These are phyloP conservation scores for Zygosaccharomyces pseudobailii DNA, from an alignment of 1,139 yeast species.

Conservation along the genomic window DNA sequence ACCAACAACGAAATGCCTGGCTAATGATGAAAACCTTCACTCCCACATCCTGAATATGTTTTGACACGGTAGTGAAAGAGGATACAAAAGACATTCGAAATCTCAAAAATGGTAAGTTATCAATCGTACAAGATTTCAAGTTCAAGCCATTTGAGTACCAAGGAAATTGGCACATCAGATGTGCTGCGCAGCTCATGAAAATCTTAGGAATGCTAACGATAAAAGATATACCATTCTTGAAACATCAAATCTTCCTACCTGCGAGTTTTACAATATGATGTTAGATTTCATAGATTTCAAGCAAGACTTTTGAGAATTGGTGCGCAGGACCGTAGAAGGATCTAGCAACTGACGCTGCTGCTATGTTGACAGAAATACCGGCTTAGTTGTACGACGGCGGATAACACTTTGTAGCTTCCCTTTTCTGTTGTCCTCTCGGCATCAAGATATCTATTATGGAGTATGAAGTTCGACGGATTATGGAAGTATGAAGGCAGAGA, in stretches of 20 bases:
- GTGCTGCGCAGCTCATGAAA: constrained; percentile 58
- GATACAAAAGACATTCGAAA: constrained; percentile 1
- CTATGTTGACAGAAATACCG: background rate
- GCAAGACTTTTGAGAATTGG: constrained; percentile 84
- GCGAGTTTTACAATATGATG: constrained; percentile 67
- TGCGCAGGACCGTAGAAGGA: constrained; percentile 25
- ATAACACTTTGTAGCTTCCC: constrained; percentile 80
- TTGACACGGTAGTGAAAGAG: background rate
- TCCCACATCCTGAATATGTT: background rate
- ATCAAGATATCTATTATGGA: constrained; percentile 76
- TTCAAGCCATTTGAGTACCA: constrained; percentile 62
- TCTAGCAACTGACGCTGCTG: constrained; percentile 1
- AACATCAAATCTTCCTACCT: constrained; percentile 42
- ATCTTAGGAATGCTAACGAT: constrained; percentile 50
- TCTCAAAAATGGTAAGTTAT: constrained; percentile 1
- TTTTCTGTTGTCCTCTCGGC: constrained; percentile 76
- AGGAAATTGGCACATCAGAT: constrained; percentile 72
- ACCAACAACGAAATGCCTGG: background rate
- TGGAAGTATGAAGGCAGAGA: constrained; percentile 89
- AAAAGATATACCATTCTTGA: constrained; percentile 15
- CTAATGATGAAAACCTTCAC: background rate
- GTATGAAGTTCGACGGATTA: constrained; percentile 73
- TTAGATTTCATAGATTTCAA: constrained; percentile 74
- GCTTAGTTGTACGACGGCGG: constrained; percentile 1
- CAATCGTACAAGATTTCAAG: constrained; percentile 37